Evolutionary conservation across 768 basidiomycete genomes (phyloP), one percentile per base, ranked within the genome.

Genomic region (Tricholoma sp.): DNA sequence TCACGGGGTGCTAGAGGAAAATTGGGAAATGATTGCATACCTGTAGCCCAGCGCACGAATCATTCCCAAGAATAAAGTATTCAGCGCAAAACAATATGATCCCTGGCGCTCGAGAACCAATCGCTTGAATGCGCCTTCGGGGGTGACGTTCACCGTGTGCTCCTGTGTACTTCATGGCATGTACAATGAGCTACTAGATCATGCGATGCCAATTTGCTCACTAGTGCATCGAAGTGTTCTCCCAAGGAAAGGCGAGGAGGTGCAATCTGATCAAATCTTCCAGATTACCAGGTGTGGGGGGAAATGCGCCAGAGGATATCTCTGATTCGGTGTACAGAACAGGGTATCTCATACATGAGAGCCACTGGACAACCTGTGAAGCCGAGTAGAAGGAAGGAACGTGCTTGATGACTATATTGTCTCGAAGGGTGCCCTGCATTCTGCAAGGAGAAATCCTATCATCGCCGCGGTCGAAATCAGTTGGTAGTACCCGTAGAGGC

Each of bases 151-250:
- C 59, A 62, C 55, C 51, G 18, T 34, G 44, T 56, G 54, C 6
- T 59, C 28, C 11, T 28, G n/a, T 6, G 37, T 39, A n/a, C 37
- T 39, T n/a, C 37, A n/a, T 39, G 37, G 15, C 15, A 7, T n/a
- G 37, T 15, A 39, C 5, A n/a, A 39, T 39, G 13, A 39, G 37
- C n/a, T 13, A 39, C 5, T 6, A 39, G 5, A 13, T 39, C 13
- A 39, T 39, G 15, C 15, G 3, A 39, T 7, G 13, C 37, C 3
- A 39, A 6, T 24, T 24, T 39, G 62, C 72, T 55, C 56, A 74
- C 74, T 74, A 74, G 50, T 74, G 74, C 69, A 75, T 72, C 6
- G 63, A 62, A 0, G 69, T 72, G 44, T 73, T 74, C 55, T 76
- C 73, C 52, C 69, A 76, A 2, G 72, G 72, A 42, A 74, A 73